A percentile compares a stretch with the other conserved stretches of the same genome.
These are phyloP conservation scores for Pestalotiopsis sp. DNA, from an alignment of 2,329 filamentous ascomycete genomes.

Conservation along the genomic window DNA sequence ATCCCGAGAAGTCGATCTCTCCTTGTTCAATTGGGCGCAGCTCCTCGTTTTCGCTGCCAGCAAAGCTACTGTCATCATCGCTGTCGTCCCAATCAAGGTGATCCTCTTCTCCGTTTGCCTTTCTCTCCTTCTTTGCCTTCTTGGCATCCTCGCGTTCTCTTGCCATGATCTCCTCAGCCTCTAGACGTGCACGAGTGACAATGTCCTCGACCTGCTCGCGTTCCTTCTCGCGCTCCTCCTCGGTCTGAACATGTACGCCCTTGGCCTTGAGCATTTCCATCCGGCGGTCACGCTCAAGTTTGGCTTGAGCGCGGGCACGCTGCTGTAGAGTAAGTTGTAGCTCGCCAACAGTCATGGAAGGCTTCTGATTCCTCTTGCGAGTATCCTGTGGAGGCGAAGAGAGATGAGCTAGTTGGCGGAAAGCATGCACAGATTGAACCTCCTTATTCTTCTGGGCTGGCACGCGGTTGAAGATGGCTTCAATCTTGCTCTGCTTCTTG, in stretches of 20 bases:
- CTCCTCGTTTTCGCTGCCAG: constrained; percentile 45
- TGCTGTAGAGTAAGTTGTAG: constrained; percentile 70
- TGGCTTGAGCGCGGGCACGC: constrained; percentile 79
- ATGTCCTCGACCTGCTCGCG: constrained; percentile 86
- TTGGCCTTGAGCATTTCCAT: constrained; percentile 77
- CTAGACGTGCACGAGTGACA: constrained; percentile 79
- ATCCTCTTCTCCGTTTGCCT: constrained; percentile 47
- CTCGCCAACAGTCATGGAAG: constrained; percentile 68
- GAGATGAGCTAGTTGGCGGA: constrained; percentile 77
- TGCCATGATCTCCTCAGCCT: constrained; percentile 78
- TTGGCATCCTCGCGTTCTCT: constrained; percentile 76
- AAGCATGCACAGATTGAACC: constrained; percentile 62
- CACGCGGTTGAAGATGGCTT: constrained; percentile 71
- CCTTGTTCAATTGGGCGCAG: constrained; percentile 43
- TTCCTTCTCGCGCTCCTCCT: constrained; percentile 83
- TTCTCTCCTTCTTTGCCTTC: constrained; percentile 55
- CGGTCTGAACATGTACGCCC: constrained; percentile 80
- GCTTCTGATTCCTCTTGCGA: constrained; percentile 45
- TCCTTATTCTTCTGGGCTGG: constrained; percentile 67
- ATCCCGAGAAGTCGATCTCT: constrained; percentile 36
- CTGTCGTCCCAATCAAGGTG: constrained; percentile 60
- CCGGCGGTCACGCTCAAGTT: constrained; percentile 74
- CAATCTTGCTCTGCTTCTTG: constrained; percentile 53
- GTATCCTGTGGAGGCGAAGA: constrained; percentile 61
- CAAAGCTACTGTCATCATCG: constrained; percentile 46